Evolutionary conservation across 768 basidiomycete genomes (phyloP).

Genomic region (Mycena epipterygia): DNA sequence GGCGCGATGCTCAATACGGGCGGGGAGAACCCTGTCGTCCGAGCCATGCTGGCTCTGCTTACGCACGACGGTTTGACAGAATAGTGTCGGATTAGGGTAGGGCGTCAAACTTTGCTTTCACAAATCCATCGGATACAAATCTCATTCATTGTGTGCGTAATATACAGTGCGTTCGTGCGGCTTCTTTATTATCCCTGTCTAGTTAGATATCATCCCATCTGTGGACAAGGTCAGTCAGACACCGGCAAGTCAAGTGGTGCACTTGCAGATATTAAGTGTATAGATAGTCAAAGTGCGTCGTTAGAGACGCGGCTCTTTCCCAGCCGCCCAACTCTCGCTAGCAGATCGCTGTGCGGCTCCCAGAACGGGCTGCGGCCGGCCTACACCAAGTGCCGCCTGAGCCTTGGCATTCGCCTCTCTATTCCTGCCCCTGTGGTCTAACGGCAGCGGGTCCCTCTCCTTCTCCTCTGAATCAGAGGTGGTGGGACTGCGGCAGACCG

Average conservation of each 20-base stretch:
- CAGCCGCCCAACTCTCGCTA: constrained; percentile 35
- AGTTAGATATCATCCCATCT: constrained; percentile 27
- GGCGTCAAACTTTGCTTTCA: background rate
- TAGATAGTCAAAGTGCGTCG: constrained; percentile 6
- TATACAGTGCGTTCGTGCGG: constrained; percentile 21
- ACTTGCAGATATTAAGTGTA: constrained; percentile 33
- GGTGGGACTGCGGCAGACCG: background rate
- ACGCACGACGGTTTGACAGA: constrained; percentile 39
- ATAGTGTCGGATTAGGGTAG: constrained; percentile 4
- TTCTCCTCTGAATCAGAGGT: constrained; percentile 29
- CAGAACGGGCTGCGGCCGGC: constrained; percentile 8
- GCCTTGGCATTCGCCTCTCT: constrained; percentile 28
- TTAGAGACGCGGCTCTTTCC: constrained; percentile 25
- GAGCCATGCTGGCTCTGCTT: constrained; percentile 42
- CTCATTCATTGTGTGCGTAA: constrained; percentile 23
- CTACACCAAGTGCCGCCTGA: constrained; percentile 33
- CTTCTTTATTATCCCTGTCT: constrained; percentile 21
- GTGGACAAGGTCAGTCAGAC: constrained; percentile 9
- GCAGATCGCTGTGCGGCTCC: constrained; percentile 24
- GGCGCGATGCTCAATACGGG: constrained; percentile 56
- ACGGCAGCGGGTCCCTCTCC: constrained; percentile 7
- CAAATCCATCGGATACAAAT: background rate
- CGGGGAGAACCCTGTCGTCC: constrained; percentile 61
- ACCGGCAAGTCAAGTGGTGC: background rate
- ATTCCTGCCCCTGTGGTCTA: constrained; percentile 22